Conservation (phyloP, 2,329 filamentous ascomycete species). For the Fusarium ramigenum region DNA sequence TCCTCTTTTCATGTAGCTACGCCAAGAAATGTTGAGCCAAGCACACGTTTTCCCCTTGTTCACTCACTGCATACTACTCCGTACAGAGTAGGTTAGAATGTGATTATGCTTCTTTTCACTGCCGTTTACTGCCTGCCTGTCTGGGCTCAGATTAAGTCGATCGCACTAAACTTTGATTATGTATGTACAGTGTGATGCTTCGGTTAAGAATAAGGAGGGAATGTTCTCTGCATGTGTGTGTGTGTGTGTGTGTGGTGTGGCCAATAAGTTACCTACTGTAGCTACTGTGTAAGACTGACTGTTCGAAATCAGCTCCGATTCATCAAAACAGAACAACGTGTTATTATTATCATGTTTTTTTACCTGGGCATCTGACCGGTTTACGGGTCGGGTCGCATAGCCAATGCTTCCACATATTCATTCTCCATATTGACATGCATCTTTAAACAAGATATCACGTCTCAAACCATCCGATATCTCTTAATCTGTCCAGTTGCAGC, state of each 20-base stretch:
- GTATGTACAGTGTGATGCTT: background rate
- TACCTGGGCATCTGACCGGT: slow-evolving; percentile 9
- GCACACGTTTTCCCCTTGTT: slow-evolving; percentile 33
- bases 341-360: slow-evolving; percentile 11
- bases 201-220: background rate
- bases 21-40: slow-evolving; percentile 21
- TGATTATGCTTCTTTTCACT: slow-evolving; percentile 15
- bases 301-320: background rate
- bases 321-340: background rate
- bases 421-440: slow-evolving; percentile 19
- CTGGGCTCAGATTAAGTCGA: background rate
- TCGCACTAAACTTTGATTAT: slow-evolving; percentile 1
- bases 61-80: no score
- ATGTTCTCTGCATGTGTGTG: background rate
- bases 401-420: background rate
- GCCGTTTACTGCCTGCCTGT: background rate
- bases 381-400: slow-evolving; percentile 1
- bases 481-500: background rate
- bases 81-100: background rate
- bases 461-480: slow-evolving; percentile 4
- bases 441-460: slow-evolving; percentile 1
- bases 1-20: background rate
- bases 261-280: background rate
- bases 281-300: background rate
- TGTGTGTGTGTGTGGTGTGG: background rate